Percentiles rank a stretch among this genome's conserved stretches.
Conservation (phyloP, 2,329 filamentous ascomycete genomes). For the Bimuria novae-zelandiae region DNA sequence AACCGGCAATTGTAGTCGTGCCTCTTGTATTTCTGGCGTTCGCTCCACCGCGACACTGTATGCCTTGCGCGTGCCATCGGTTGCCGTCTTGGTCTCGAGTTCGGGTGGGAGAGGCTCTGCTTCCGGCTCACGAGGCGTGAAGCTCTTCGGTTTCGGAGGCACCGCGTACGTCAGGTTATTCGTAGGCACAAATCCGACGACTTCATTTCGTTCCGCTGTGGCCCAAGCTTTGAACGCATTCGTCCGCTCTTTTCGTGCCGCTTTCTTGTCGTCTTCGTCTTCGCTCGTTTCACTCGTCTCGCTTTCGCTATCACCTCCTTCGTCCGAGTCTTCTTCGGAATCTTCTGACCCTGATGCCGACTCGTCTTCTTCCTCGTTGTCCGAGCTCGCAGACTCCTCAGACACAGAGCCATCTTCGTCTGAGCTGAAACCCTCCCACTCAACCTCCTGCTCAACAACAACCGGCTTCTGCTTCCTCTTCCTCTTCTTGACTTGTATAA, state of each 20-base stretch:
- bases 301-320: slow-evolving; percentile 29
- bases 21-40: slow-evolving; percentile 73
- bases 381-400: slow-evolving; percentile 8
- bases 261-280: slow-evolving; percentile 43
- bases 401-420: too few relatives aligned
- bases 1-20: slow-evolving; percentile 80
- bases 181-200: slow-evolving; percentile 69
- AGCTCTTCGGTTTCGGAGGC: slow-evolving; percentile 61
- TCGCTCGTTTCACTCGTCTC: slow-evolving; percentile 34
- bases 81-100: slow-evolving; percentile 61
- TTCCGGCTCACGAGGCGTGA: slow-evolving; percentile 69
- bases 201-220: slow-evolving; percentile 80
- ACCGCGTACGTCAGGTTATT: slow-evolving; percentile 40
- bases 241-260: slow-evolving; percentile 50
- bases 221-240: slow-evolving; percentile 96
- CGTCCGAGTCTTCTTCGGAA: slow-evolving; percentile 43
- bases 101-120: slow-evolving; percentile 72
- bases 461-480: slow-evolving; percentile 53
- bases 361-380: slow-evolving; percentile 15
- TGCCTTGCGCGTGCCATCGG: slow-evolving; percentile 68
- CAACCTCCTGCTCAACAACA: slow-evolving; percentile 51
- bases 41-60: slow-evolving; percentile 75
- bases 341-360: slow-evolving; percentile 34
- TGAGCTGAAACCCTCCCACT: slow-evolving; percentile 68
- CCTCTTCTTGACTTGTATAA: slow-evolving; percentile 82